Evolutionary conservation across 495 filamentous ascomycete genomes (phyloP).

Genomic region (Neurospora sp.): DNA sequence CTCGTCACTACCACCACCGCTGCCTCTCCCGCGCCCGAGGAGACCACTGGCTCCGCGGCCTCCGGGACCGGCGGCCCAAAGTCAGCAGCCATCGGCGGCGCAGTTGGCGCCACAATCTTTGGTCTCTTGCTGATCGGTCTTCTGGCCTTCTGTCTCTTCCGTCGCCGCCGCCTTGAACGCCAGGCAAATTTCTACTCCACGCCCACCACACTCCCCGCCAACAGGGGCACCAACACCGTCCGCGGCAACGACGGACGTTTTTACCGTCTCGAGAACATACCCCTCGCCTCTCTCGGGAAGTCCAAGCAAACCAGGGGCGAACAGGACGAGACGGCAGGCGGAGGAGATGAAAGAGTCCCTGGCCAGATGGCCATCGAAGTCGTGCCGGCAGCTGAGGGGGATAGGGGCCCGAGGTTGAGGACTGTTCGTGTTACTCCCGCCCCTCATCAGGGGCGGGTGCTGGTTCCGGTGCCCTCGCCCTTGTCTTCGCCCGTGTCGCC

Average conservation of each 20-base stretch:
- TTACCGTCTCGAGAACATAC: not conserved
- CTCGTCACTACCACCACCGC: not conserved
- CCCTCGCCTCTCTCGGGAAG: not conserved
- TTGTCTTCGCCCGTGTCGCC: not conserved
- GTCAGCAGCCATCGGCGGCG: not conserved
- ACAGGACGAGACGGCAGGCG: not conserved
- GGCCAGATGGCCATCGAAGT: not conserved
- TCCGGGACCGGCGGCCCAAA: not conserved
- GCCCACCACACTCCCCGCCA: not conserved
- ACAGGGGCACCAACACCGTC: rapidly evolving
- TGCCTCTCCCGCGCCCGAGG: not conserved
- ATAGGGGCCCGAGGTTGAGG: not conserved
- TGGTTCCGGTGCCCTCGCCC: not conserved
- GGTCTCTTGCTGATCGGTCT: not conserved
- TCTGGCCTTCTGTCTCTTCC: not conserved
- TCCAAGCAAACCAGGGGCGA: not conserved
- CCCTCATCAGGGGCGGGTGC: not conserved
- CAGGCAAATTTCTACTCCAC: not conserved
- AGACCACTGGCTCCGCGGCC: not conserved
- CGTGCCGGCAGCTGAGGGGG: not conserved
- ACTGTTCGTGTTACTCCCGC: not conserved
- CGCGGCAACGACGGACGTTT: not conserved
- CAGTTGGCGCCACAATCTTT: not conserved
- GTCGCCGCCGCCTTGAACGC: not conserved
- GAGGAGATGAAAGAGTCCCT: not conserved